A percentile compares a stretch with the other conserved stretches of the same genome.
phyloP scores from a whole-genome alignment of 2,329 filamentous ascomycete genomes.

The Periglandula ipomoeae region DNA sequence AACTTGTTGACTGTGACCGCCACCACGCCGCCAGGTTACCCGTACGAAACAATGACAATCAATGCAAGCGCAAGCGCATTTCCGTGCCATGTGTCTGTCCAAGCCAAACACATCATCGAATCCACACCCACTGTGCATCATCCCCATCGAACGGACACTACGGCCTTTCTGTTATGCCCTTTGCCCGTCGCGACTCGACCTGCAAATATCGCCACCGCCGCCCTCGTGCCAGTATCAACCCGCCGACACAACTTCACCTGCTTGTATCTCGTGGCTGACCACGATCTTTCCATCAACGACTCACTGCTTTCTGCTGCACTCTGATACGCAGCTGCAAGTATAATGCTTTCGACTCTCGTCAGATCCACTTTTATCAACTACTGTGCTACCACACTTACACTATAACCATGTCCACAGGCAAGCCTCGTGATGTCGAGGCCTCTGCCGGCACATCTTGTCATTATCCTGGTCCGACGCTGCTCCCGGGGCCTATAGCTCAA shows the following conservation, averaged over 20 bases:
- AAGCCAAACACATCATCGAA: neutral
- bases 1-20: too few relatives aligned
- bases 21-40: too few relatives aligned
- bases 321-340: neutral
- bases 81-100: neutral
- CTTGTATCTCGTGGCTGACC: neutral
- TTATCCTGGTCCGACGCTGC: conserved; percentile 35
- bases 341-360: conserved; percentile 1
- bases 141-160: conserved; percentile 6
- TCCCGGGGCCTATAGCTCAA: conserved; percentile 48
- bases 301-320: neutral
- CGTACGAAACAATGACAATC: too few relatives aligned
- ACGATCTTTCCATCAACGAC: neutral
- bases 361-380: neutral
- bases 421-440: conserved; percentile 7
- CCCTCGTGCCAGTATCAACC: neutral
- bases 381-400: neutral
- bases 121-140: neutral
- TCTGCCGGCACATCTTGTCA: conserved; percentile 12
- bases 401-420: conserved; percentile 1
- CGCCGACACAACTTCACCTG: neutral
- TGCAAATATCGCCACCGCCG: conserved; percentile 3
- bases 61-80: too few relatives aligned
- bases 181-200: neutral
- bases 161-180: conserved; percentile 3